phyloP scores from a whole-genome alignment of 768 basidiomycete species.

The Brasilioporus rufonigricans region DNA sequence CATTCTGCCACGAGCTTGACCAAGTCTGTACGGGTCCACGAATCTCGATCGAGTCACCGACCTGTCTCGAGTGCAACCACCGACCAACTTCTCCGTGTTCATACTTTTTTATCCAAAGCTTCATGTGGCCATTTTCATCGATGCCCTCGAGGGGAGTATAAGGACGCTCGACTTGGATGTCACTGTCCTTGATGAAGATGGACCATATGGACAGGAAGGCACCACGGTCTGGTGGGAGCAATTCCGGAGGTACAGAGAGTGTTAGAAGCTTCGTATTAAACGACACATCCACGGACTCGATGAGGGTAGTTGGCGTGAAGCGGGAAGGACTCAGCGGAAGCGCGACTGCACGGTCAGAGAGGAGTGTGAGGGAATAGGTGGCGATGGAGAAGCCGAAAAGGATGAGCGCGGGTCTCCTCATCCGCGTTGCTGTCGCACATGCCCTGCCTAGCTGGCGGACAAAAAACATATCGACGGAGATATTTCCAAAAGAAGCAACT shows the following conservation, averaged over 20 bases:
- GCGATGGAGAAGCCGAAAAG: slow-evolving; percentile 40
- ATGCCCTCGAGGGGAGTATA: slow-evolving; percentile 81
- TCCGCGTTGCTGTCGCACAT: background rate
- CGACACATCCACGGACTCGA: slow-evolving; percentile 50
- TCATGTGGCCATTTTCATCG: slow-evolving; percentile 62
- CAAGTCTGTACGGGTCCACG: slow-evolving; percentile 76
- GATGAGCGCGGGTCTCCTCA: slow-evolving; percentile 22
- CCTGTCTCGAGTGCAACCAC: slow-evolving; percentile 72
- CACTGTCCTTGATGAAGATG: slow-evolving; percentile 80
- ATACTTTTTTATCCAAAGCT: slow-evolving; percentile 82
- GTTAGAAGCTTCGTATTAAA: slow-evolving; percentile 64
- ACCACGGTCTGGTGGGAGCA: slow-evolving; percentile 28
- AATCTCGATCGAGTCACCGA: slow-evolving; percentile 69
- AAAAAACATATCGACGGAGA: slow-evolving; percentile 14
- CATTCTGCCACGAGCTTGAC: slow-evolving; percentile 43
- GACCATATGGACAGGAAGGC: slow-evolving; percentile 60
- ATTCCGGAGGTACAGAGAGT: slow-evolving; percentile 49
- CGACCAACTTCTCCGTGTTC: slow-evolving; percentile 75
- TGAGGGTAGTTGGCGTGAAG: slow-evolving; percentile 60
- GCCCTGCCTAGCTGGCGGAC: background rate
- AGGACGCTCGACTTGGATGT: slow-evolving; percentile 84
- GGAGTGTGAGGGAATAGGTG: slow-evolving; percentile 41
- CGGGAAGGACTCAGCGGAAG: slow-evolving; percentile 41
- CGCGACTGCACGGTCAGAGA: slow-evolving; percentile 47
- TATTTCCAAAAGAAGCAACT: slow-evolving; percentile 18